phyloP scores from a whole-genome alignment of 108 stramenopile species.

The Aureococcus anophagefferens region DNA sequence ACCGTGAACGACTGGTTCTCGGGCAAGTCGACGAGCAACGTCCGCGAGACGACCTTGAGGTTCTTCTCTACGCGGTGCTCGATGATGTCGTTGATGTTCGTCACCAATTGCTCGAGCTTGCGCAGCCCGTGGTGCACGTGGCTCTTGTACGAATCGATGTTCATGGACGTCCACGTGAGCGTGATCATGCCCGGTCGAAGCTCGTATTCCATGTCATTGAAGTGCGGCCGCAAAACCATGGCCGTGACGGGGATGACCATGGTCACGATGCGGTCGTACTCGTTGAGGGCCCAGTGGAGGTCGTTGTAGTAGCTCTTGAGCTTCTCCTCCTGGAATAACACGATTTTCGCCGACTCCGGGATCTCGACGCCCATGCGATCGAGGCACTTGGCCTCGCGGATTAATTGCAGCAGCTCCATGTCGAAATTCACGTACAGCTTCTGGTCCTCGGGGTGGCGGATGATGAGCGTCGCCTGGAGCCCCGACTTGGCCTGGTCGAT shows the following conservation, averaged over 20 bases:
- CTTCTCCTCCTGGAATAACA: conserved; percentile 72
- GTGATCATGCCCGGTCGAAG: conserved; percentile 83
- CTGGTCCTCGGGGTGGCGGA: conserved; percentile 74
- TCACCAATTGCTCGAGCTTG: conserved; percentile 70
- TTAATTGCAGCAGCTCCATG: conserved; percentile 76
- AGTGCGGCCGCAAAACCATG: conserved; percentile 62
- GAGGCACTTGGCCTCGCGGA: conserved; percentile 75
- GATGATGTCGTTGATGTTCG: conserved; percentile 74
- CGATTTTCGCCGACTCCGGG: conserved; percentile 74
- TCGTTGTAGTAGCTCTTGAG: conserved; percentile 77
- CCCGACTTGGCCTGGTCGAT: conserved; percentile 81
- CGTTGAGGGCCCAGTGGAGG: conserved; percentile 67
- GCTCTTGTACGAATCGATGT: conserved; percentile 74
- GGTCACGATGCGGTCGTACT: conserved; percentile 70
- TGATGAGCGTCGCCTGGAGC: conserved; percentile 80
- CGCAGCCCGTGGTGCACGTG: conserved; percentile 62
- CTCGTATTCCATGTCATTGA: conserved; percentile 83
- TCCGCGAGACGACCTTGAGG: conserved; percentile 68
- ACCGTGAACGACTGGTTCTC: conserved; percentile 70
- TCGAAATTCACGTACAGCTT: conserved; percentile 85
- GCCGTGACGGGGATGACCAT: conserved; percentile 77
- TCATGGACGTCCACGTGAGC: conserved; percentile 84
- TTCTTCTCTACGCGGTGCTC: conserved; percentile 85
- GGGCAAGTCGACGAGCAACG: conserved; percentile 72
- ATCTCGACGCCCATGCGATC: conserved; percentile 80